Percentiles rank a stretch among this genome's conserved stretches.
These are phyloP conservation scores for Pholiota adiposa DNA, from an alignment of 1,284 basidiomycete species.

Conservation along the genomic window DNA sequence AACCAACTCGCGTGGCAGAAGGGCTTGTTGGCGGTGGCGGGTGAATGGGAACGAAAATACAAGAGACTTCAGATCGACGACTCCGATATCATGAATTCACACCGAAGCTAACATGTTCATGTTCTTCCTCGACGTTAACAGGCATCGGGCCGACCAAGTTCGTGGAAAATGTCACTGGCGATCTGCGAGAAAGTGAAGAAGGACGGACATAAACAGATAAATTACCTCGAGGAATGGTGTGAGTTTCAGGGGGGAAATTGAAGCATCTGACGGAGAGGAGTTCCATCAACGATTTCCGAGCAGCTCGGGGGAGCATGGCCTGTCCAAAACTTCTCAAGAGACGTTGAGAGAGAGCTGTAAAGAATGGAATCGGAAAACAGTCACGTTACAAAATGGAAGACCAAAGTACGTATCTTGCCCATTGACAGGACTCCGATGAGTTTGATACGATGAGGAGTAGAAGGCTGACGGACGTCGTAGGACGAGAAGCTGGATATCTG, in stretches of 20 bases:
- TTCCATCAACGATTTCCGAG: background rate
- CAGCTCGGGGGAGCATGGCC: background rate
- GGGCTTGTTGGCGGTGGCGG: conserved; percentile 9
- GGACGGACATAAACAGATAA: background rate
- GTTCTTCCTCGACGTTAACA: background rate
- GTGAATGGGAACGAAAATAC: conserved; percentile 2
- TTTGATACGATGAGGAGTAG: background rate
- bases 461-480: background rate
- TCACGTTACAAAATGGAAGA: background rate
- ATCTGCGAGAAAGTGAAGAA: background rate
- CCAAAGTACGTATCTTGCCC: background rate
- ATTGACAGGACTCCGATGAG: too few species aligned
- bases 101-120: background rate
- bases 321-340: background rate
- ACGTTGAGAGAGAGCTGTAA: background rate
- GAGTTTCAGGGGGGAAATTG: background rate
- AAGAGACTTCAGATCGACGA: background rate
- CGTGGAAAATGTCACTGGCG: background rate
- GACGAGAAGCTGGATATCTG: too few species aligned
- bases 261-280: background rate
- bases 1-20: background rate
- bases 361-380: background rate
- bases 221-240: background rate
- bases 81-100: background rate
- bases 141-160: background rate